A percentile compares a stretch with the other conserved stretches of the same genome.
phyloP scores from a whole-genome alignment of 192 early-diverging fungal genomes.

The Chytriomyces confervae region DNA sequence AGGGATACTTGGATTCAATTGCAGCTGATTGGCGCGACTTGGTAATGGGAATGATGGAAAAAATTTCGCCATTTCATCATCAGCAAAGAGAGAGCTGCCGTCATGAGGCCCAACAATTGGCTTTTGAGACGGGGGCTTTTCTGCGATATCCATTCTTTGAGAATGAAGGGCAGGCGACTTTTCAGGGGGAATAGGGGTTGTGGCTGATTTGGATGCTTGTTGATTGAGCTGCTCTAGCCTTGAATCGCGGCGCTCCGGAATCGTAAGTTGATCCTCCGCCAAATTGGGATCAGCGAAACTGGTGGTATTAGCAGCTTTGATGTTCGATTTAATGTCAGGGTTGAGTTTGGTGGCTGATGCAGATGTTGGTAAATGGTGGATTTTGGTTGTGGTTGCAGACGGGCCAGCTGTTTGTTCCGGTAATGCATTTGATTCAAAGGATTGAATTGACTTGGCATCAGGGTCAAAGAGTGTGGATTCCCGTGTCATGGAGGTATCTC shows the following conservation, averaged over 20 bases:
- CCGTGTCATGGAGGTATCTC: not conserved
- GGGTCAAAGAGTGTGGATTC: not conserved
- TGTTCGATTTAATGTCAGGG: not conserved
- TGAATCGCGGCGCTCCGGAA: not conserved
- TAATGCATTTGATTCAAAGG: not conserved
- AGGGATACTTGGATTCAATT: not conserved
- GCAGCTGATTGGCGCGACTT: not conserved
- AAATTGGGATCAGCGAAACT: not conserved
- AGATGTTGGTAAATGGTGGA: not conserved
- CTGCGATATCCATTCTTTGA: not conserved
- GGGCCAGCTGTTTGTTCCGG: not conserved
- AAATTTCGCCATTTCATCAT: not conserved
- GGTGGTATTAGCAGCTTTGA: not conserved
- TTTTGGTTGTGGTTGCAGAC: not conserved
- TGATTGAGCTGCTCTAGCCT: not conserved
- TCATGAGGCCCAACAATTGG: not conserved
- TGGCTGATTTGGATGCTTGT: not conserved
- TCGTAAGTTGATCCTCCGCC: not conserved
- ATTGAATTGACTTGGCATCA: not conserved
- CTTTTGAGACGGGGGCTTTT: not conserved
- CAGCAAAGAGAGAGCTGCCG: not conserved
- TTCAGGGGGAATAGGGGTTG: not conserved
- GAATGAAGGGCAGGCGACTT: not conserved
- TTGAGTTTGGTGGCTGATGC: not conserved
- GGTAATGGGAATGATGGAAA: not conserved